phyloP scores from a whole-genome alignment of 2,329 filamentous ascomycete genomes.

The Botryosphaeria dothidea region DNA sequence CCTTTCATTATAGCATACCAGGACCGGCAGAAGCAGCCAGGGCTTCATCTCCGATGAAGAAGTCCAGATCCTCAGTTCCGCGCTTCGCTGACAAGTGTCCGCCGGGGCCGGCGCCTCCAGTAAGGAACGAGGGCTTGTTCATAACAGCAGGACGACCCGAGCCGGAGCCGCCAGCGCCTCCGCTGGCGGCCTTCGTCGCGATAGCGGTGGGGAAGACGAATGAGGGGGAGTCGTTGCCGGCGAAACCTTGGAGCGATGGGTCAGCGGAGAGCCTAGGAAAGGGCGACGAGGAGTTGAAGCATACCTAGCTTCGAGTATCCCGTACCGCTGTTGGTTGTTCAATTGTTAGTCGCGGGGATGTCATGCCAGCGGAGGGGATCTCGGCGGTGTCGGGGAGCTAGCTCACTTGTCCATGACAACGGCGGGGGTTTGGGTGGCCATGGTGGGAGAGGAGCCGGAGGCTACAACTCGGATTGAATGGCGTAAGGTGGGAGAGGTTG shows the following conservation, averaged over 20 bases:
- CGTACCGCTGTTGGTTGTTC: slow-evolving; percentile 72
- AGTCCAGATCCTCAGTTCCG: slow-evolving; percentile 96
- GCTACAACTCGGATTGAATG: slow-evolving; percentile 19
- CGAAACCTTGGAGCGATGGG: slow-evolving; percentile 69
- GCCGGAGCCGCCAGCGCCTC: slow-evolving; percentile 71
- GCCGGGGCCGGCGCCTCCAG: slow-evolving; percentile 79
- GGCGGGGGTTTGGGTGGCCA: slow-evolving; percentile 98
- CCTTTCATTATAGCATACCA: slow-evolving; percentile 51
- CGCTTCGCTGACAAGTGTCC: slow-evolving; percentile 88
- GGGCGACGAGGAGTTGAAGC: slow-evolving; percentile 30
- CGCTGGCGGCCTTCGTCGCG: slow-evolving; percentile 81
- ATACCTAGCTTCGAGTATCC: slow-evolving; percentile 98
- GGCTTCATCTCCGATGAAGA: slow-evolving; percentile 98
- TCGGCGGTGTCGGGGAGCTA: slow-evolving; percentile 19
- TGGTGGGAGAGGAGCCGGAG: slow-evolving; percentile 47
- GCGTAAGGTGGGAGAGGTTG: slow-evolving; percentile 22
- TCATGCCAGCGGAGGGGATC: slow-evolving; percentile 15
- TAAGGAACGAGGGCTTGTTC: slow-evolving; percentile 94
- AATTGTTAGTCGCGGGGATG: slow-evolving; percentile 39
- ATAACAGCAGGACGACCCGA: slow-evolving; percentile 87
- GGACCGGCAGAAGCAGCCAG: slow-evolving; percentile 80
- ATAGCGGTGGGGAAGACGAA: slow-evolving; percentile 99
- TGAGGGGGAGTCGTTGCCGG: slow-evolving; percentile 97
- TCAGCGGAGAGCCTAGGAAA: slow-evolving; percentile 35
- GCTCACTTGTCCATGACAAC: slow-evolving; percentile 99